phyloP scores from a whole-genome alignment of 2,329 filamentous ascomycete species.

The Ophiostoma sp. region DNA sequence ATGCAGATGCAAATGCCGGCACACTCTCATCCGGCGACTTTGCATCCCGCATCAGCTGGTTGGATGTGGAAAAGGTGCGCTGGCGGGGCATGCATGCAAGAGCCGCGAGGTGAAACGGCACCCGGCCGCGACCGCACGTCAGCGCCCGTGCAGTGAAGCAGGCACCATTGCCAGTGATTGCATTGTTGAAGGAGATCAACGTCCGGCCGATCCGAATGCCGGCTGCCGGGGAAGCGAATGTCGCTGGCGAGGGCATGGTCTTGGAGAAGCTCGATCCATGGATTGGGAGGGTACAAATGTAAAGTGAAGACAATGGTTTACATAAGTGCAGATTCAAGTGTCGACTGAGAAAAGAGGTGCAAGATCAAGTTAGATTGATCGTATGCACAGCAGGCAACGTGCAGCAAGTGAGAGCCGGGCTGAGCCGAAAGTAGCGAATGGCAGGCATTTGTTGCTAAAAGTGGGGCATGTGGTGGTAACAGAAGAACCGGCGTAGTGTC shows the following conservation, averaged over 20 bases:
- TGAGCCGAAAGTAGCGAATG: background rate
- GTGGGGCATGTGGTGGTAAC: background rate
- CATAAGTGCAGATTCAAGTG: background rate
- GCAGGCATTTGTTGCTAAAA: background rate
- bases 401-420: background rate
- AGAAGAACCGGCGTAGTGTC: background rate
- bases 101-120: constrained; percentile 40
- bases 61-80: constrained; percentile 62
- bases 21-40: constrained; percentile 31
- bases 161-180: background rate
- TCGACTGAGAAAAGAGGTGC: too few species aligned
- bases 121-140: background rate
- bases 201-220: constrained; percentile 18
- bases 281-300: background rate
- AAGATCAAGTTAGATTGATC: background rate
- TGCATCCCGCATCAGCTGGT: constrained; percentile 45
- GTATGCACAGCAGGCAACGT: background rate
- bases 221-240: constrained; percentile 14
- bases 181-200: background rate
- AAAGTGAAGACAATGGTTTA: background rate
- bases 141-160: background rate
- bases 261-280: constrained; percentile 6
- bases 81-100: constrained; percentile 46
- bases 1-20: constrained; percentile 4
- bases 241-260: constrained; percentile 22